phyloP scores from a whole-genome alignment of 805 yeast species.

The Wickerhamiella sergipiensis region DNA sequence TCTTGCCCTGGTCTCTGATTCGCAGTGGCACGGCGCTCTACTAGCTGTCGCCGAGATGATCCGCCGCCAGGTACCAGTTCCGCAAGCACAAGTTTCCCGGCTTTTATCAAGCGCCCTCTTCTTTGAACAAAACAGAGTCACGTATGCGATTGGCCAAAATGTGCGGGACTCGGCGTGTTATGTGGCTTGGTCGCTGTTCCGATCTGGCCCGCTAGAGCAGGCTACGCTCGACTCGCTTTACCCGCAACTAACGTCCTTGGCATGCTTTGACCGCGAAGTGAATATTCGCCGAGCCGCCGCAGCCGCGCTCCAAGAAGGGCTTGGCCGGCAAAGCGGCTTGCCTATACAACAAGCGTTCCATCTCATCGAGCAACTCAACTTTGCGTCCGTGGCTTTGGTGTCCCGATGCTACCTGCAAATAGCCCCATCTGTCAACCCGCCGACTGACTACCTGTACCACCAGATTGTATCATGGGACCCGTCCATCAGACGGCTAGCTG shows the following conservation, averaged over 20 bases:
- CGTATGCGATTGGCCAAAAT: slow-evolving; percentile 46
- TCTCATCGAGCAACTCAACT: slow-evolving; percentile 49
- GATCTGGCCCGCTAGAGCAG: slow-evolving; percentile 23
- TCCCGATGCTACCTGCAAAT: slow-evolving; percentile 29
- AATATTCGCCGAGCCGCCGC: slow-evolving; percentile 67
- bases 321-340: slow-evolving; percentile 56
- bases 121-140: slow-evolving; percentile 43
- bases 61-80: slow-evolving; percentile 14
- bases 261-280: slow-evolving; percentile 62
- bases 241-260: slow-evolving; percentile 33
- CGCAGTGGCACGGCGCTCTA: slow-evolving; percentile 45
- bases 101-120: slow-evolving; percentile 36
- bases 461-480: slow-evolving; percentile 29
- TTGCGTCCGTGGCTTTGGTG: slow-evolving; percentile 32
- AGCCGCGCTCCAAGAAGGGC: slow-evolving; percentile 75
- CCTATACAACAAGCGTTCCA: slow-evolving; percentile 25
- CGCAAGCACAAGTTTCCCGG: slow-evolving; percentile 3
- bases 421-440: slow-evolving; percentile 19
- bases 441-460: slow-evolving; percentile 17
- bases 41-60: slow-evolving; percentile 41
- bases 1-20: slow-evolving; percentile 27
- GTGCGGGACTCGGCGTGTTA: slow-evolving; percentile 79
- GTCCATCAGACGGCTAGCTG: slow-evolving; percentile 31
- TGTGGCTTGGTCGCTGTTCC: slow-evolving; percentile 63
- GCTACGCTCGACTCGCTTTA: slow-evolving; percentile 15